Conservation (phyloP, 805 yeast species). For the Wickerhamiella shivajii region DNA sequence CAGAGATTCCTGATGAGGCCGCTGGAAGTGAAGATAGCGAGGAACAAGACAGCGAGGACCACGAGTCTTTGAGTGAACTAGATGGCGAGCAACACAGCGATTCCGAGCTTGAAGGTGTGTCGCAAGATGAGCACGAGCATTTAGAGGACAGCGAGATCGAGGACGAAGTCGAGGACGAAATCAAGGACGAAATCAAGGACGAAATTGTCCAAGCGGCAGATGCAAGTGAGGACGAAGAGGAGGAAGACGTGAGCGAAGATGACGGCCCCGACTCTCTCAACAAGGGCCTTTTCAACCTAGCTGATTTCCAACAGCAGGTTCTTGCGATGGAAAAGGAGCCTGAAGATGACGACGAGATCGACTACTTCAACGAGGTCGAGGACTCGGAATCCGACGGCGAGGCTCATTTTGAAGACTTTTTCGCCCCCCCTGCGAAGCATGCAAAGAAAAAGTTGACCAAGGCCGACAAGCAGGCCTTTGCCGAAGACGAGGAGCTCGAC, state of each 20-base stretch:
- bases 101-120: conserved; percentile 16
- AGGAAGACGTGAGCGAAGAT: conserved; percentile 15
- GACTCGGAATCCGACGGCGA: conserved; percentile 30
- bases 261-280: conserved; percentile 35
- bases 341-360: conserved; percentile 34
- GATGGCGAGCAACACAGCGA: conserved; percentile 13
- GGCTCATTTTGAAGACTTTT: conserved; percentile 27
- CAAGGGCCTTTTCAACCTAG: conserved; percentile 73
- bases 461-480: conserved; percentile 15
- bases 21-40: no score
- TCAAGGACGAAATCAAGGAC: conserved; percentile 21
- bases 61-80: conserved; percentile 14
- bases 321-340: conserved; percentile 41
- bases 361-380: conserved; percentile 27
- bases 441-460: conserved; percentile 7
- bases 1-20: conserved; percentile 19
- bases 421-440: conserved; percentile 23
- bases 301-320: conserved; percentile 67
- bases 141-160: conserved; percentile 16
- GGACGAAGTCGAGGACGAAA: conserved; percentile 22
- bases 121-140: conserved; percentile 20
- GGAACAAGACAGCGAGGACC: conserved; percentile 18
- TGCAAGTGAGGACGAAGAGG: conserved; percentile 16
- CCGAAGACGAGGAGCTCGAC: conserved; percentile 18
- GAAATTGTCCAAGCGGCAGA: conserved; percentile 10